A percentile compares a stretch with the other conserved stretches of the same genome.
Evolutionary conservation across 805 yeast species (phyloP).

Genomic region (Grigorovia jiainica): DNA sequence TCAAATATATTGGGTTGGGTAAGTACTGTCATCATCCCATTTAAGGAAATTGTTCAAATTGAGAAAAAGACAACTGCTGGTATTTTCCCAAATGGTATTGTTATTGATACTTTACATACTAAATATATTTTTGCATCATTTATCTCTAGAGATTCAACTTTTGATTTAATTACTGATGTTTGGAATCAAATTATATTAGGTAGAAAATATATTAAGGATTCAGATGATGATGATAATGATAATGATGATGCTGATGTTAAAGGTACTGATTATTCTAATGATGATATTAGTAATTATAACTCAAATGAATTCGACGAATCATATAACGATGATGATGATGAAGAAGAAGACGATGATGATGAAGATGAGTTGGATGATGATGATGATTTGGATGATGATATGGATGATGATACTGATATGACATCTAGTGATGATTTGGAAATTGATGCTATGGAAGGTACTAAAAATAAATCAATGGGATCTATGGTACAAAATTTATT

Average conservation of each 20-base stretch:
- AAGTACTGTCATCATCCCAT: constrained; percentile 48
- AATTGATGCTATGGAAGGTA: neutral
- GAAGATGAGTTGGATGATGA: constrained; percentile 29
- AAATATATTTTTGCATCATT: constrained; percentile 60
- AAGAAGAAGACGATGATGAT: constrained; percentile 14
- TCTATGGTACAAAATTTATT: constrained; percentile 17
- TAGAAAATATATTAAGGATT: constrained; percentile 37
- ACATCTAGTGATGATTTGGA: constrained; percentile 29
- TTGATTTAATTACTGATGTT: constrained; percentile 45
- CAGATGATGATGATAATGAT: constrained; percentile 23
- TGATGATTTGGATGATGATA: constrained; percentile 18
- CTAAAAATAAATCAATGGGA: constrained; percentile 17
- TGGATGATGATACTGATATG: constrained; percentile 18
- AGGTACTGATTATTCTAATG: too few species aligned
- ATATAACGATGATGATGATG: constrained; percentile 5
- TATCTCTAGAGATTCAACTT: constrained; percentile 48
- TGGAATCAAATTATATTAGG: constrained; percentile 61
- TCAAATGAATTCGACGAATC: neutral
- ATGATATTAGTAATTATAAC: constrained; percentile 5
- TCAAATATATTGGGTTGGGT: constrained; percentile 65
- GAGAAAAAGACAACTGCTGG: constrained; percentile 62
- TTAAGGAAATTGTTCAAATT: constrained; percentile 54
- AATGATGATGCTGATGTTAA: constrained; percentile 2
- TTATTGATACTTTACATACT: constrained; percentile 54
- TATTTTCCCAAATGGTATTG: constrained; percentile 61